These are phyloP conservation scores for Paracoccidioides lutzii DNA, from an alignment of 2,329 filamentous ascomycete species.

Conservation along the genomic window DNA sequence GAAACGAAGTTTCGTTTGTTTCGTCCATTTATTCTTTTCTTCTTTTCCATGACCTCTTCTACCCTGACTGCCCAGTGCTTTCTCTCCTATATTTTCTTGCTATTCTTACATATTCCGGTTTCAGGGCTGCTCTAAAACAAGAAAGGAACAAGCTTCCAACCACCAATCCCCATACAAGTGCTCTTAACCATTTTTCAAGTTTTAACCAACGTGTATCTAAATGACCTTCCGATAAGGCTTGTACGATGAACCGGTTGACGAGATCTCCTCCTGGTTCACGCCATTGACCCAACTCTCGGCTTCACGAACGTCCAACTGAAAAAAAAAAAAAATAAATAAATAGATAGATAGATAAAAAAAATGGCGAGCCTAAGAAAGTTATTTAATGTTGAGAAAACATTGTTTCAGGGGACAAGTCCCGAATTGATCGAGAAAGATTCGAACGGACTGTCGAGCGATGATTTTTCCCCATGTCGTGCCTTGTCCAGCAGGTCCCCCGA, in stretches of 20 bases:
- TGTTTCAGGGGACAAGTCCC: conserved; percentile 5
- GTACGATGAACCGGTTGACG: neutral
- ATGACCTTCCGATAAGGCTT: neutral
- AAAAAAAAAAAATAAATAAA: conserved; percentile 2
- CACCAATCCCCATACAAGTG: neutral
- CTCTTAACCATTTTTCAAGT: neutral
- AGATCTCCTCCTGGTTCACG: neutral
- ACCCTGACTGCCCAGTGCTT: neutral
- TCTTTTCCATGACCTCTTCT: neutral
- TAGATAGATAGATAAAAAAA: conserved; percentile 15
- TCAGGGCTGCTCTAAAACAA: neutral
- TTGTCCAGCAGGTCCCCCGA: conserved; percentile 1
- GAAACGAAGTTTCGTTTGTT: neutral
- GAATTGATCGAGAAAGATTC: neutral
- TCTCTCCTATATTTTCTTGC: neutral
- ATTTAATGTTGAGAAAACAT: conserved; percentile 7
- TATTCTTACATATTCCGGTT: neutral
- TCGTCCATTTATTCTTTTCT: neutral
- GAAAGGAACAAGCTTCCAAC: neutral
- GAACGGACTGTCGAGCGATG: conserved; percentile 1
- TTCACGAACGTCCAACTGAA: conserved; percentile 8
- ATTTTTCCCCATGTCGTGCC: neutral
- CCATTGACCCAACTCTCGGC: neutral
- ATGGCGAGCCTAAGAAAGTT: conserved; percentile 10
- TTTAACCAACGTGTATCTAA: neutral